Conservation (phyloP, 495 filamentous ascomycete species). For the Clavariopsis aquatica region DNA sequence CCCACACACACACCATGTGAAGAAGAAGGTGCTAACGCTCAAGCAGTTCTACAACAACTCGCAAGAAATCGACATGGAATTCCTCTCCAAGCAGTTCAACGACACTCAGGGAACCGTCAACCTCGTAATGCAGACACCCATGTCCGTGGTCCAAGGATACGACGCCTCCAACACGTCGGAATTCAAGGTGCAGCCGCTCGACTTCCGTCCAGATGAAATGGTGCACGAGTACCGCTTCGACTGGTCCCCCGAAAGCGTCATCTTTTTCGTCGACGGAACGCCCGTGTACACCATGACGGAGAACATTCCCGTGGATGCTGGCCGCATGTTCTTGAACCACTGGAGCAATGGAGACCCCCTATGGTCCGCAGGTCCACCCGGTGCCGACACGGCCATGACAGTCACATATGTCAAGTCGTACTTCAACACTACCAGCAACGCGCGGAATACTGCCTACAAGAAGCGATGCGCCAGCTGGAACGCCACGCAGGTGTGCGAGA, state of each 20-base stretch:
- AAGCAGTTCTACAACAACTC: constrained; percentile 72
- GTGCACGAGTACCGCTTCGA: constrained; percentile 81
- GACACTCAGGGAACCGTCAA: constrained; percentile 57
- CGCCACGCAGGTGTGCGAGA: constrained; percentile 54
- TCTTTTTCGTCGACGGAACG: constrained; percentile 65
- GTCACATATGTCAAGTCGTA: constrained; percentile 72
- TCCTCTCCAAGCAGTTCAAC: constrained; percentile 62
- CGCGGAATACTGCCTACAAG: constrained; percentile 11
- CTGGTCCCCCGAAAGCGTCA: constrained; percentile 60
- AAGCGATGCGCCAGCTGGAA: constrained; percentile 21
- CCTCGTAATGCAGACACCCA: constrained; percentile 67
- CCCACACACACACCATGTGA: too few relatives aligned
- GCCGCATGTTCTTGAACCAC: constrained; percentile 68
- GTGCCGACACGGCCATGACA: constrained; percentile 57
- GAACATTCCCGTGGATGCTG: constrained; percentile 57
- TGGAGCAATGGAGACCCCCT: constrained; percentile 73
- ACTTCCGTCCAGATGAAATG: constrained; percentile 60
- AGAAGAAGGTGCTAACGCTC: too few relatives aligned
- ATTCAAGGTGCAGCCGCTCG: constrained; percentile 57
- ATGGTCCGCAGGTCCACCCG: constrained; percentile 71
- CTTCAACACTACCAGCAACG: constrained; percentile 64
- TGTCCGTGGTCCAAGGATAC: constrained; percentile 56
- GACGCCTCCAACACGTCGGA: constrained; percentile 57
- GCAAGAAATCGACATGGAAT: constrained; percentile 79
- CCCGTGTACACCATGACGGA: constrained; percentile 56